Evolutionary conservation across 768 basidiomycete genomes (phyloP), one percentile per base, ranked within the genome.

Genomic region (Vishniacozyma victoriae): DNA sequence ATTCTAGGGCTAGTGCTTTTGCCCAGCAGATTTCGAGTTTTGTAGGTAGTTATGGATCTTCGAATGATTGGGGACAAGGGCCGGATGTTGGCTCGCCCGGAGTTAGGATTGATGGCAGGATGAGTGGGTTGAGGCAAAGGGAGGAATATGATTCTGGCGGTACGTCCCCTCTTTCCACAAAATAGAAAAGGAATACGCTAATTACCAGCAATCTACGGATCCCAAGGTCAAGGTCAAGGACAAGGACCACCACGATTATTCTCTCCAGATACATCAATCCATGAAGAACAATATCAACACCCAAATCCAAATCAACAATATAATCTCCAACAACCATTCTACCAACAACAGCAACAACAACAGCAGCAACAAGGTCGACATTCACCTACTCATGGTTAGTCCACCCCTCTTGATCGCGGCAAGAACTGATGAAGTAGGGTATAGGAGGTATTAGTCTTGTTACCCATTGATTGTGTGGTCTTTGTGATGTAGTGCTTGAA

Each of bases 41-140:
- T 41, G 50, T 56, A 11, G 54, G 54, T 18, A 53, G 52, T 38
- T 52, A 52, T 18, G 50, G 45, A 16, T 51, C 50, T 7, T 51
- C 50, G 14, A 33, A 41, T 12, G 52, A 26, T 19, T 29, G 35
- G 3, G 35, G 29, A 12, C 29, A 26, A 6, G 18, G n/a, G n/a
- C n/a, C n/a, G n/a, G n/a, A n/a, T n/a, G n/a, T n/a, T n/a, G n/a
- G n/a, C n/a, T n/a, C n/a, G n/a, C n/a, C n/a, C n/a, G n/a, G n/a
- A 20, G 31, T 12, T 22, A 33, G 39, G 24, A 36, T 13, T 18
- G 39, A 15, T 37, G 23, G 12, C 29, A 13, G 42, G 35, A 35
- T 16, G 41, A 29, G 26, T n/a, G n/a, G n/a, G n/a, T n/a, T n/a
- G n/a, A n/a, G n/a, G n/a, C n/a, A n/a, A n/a, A n/a, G n/a, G n/a